Base-by-base conservation (phyloP, 2,329 filamentous ascomycete genomes). In the Colletotrichum echinochloae region DNA sequence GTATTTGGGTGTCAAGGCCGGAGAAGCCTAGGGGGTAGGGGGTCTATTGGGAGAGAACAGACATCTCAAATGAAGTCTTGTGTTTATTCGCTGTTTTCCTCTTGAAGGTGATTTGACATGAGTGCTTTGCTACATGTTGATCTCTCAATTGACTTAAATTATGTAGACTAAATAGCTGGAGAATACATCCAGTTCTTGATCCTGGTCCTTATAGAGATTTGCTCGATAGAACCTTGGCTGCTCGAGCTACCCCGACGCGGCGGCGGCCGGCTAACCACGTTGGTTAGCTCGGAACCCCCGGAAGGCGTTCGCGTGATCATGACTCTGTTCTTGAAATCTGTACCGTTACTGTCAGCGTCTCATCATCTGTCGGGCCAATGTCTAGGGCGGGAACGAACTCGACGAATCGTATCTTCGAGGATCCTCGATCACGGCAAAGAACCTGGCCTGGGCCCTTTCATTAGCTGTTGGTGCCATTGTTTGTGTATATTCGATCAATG, bases 241-340 rank as follows among this genome's bases (percentile, higher is more conserved):
- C 67, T 67, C 1, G 67, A 28, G 30, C 67, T 70, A 16, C 55
- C 67, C n/a, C 67, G 49, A 5, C 67, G 60, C n/a, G 52, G 52
- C 20, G 52, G 52, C 33, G 52, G 60, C 26, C 44, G 41, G 9
- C 18, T 70, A 11, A 67, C 59, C 1, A 62, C 30, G 11, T 70
- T 70, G 51, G 67, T 70, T 35, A 70, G n/a, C 7, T 67, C 57
- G 37, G 67, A 70, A 23, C 67, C 67, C 1, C 64, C 51, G 35
- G 67, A 70, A 20, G 67, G 67, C 5, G 64, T 70, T 35, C 67
- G 30, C n/a, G 67, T 70, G 23, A 59, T 56, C 67, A 70, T 62
- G 4, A 60, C 41, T 35, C 67, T 57, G 39, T 70, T 70, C 37
- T 67, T 70, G 37, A 56, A 70, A 57, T 65, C 67, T 70, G 48